Base-by-base conservation (phyloP, 2,329 filamentous ascomycete genomes). In the Lachnellula cervina region DNA sequence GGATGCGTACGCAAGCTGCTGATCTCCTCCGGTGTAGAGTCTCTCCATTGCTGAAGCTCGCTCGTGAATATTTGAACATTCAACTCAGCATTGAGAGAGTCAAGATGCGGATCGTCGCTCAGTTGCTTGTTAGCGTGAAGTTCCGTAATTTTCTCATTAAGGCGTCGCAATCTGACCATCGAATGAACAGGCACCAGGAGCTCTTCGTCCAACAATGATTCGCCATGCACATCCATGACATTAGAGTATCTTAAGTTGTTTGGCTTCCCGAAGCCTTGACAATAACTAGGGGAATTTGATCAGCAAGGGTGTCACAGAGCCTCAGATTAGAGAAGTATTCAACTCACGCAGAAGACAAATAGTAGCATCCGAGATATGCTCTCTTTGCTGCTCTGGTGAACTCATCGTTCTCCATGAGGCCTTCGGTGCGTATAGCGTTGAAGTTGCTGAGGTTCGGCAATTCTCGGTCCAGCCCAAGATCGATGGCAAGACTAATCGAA, bases 281-380 rank as follows among this genome's bases (percentile, higher is more conserved):
- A 52, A n/a, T 62, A 38, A n/a, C 63, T 66, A 11, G 45, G 21
- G 19, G 40, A 50, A 17, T 55, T 4, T 55, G 54, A 28, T 17
- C 52, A 25, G 16, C n/a, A 21, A 35, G 4, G 5, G 17, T 23
- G 17, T 38, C 8, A 48, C 25, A n/a, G 21, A 35, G 14, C 34
- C 13, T 42, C 16, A 19, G 6, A 17, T 42, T 11, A 46, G 23
- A 23, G 13, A 25, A 8, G 9, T 17, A 25, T 28, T 2, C 23
- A 17, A 42, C 62, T 35, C 60, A 71, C 69, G 60, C 47, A 51
- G 63, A 64, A 8, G 63, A 64, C 11, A 70, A 38, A 52, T 68
- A 69, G 52, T 68, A 71, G 43, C 63, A 65, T 5, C 67, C 68
- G 17, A 70, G 56, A 51, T 66, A 67, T 5, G 68, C 64, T 35